phyloP scores from a whole-genome alignment of 345 rosid species.

The Eucalyptus sp. region DNA sequence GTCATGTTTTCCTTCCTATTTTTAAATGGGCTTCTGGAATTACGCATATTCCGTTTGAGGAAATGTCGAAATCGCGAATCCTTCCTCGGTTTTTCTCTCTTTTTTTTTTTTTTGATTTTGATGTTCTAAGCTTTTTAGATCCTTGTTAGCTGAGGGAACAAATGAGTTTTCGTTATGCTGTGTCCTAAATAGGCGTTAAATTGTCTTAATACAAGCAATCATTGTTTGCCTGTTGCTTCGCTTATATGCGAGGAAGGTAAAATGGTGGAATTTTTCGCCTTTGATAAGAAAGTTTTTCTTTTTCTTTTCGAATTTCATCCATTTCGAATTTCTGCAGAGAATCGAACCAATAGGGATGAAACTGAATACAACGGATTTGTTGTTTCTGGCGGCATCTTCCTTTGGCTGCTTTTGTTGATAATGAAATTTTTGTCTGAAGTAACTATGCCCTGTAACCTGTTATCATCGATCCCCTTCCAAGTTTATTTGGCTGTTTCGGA shows the following conservation, averaged over 20 bases:
- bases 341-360: neutral
- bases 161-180: neutral
- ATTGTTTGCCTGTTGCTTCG: neutral
- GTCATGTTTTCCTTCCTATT: neutral
- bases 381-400: neutral
- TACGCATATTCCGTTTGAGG: conserved; percentile 8
- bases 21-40: neutral
- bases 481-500: neutral
- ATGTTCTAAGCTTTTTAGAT: neutral
- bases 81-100: neutral
- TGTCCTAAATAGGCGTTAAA: neutral
- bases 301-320: neutral
- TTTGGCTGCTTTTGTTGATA: neutral
- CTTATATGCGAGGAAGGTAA: neutral
- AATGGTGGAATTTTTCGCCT: neutral
- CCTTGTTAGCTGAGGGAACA: neutral
- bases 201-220: neutral
- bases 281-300: neutral
- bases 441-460: neutral
- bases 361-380: neutral
- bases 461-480: neutral
- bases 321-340: neutral
- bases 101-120: neutral
- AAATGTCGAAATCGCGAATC: conserved; percentile 18
- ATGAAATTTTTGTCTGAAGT: neutral